phyloP scores from a whole-genome alignment of 2,329 filamentous ascomycete genomes.

The Didymella segeticola region DNA sequence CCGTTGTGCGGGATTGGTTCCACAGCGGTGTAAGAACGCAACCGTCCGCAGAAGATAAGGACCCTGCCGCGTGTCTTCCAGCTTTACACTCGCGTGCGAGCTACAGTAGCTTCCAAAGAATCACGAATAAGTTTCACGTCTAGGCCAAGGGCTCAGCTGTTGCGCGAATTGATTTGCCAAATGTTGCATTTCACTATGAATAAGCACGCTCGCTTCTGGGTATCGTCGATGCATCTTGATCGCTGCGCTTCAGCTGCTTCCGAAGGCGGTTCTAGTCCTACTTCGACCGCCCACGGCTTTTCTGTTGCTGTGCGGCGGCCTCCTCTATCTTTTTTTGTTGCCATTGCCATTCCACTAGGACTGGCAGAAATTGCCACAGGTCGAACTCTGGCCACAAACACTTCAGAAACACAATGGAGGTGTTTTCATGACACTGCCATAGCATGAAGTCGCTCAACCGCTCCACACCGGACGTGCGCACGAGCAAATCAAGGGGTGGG shows the following conservation, averaged over 20 bases:
- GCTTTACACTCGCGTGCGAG: conserved; percentile 1
- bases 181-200: conserved; percentile 23
- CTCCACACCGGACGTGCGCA: conserved; percentile 92
- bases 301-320: conserved; percentile 44
- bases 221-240: conserved; percentile 31
- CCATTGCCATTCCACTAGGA: conserved; percentile 88
- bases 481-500: conserved; percentile 87
- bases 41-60: conserved; percentile 15
- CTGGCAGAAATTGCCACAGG: conserved; percentile 89
- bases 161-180: conserved; percentile 22
- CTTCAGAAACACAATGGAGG: conserved; percentile 89
- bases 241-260: conserved; percentile 12
- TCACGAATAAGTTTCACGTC: background rate
- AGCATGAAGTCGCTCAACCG: conserved; percentile 97
- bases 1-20: conserved; percentile 13
- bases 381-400: conserved; percentile 97
- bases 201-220: conserved; percentile 30
- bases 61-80: conserved; percentile 12
- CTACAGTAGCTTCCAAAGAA: background rate
- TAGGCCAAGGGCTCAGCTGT: background rate
- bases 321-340: conserved; percentile 56
- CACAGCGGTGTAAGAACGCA: conserved; percentile 1
- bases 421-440: conserved; percentile 95
- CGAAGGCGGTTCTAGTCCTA: conserved; percentile 23
- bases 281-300: conserved; percentile 38